Conservation (phyloP, 140 eudicot genomes). For the Senecio squalidus region DNA sequence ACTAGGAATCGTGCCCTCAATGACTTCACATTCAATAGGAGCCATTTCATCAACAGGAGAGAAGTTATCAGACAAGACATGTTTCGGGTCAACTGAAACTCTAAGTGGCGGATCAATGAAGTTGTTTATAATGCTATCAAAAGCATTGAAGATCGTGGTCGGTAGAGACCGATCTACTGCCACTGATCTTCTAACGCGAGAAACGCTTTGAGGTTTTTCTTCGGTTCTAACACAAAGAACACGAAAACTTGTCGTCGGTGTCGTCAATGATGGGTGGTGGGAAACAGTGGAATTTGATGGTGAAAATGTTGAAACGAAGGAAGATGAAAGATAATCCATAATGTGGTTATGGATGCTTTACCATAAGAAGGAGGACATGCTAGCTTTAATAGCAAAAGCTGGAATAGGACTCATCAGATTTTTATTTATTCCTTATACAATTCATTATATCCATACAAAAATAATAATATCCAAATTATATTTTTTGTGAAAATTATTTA, state of each 20-base stretch:
- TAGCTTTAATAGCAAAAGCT: constrained; percentile 14
- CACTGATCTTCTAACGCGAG: constrained; percentile 4
- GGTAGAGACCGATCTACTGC: constrained; percentile 34
- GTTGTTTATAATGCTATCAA: constrained; percentile 42
- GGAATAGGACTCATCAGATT: constrained; percentile 6
- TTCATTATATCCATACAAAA: too few relatives aligned
- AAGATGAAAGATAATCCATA: constrained; percentile 35
- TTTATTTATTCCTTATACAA: too few relatives aligned
- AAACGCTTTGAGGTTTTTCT: constrained; percentile 27
- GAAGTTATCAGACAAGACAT: constrained; percentile 60
- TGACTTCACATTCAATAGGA: constrained; percentile 51
- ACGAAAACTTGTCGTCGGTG: neutral
- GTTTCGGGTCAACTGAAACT: constrained; percentile 51
- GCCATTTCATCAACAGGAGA: constrained; percentile 73
- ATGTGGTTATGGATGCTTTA: constrained; percentile 15
- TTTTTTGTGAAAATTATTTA: too few relatives aligned
- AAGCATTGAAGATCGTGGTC: constrained; percentile 38
- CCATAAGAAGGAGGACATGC: constrained; percentile 10
- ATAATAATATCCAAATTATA: too few relatives aligned
- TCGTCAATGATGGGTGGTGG: neutral
- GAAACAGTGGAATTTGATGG: constrained; percentile 13
- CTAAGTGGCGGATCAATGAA: constrained; percentile 37
- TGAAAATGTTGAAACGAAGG: constrained; percentile 27
- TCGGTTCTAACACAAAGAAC: constrained; percentile 16
- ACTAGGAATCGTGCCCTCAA: constrained; percentile 48